Evolutionary conservation across 2,329 filamentous ascomycete species (phyloP).

Genomic region (Sphaerulina populicola): DNA sequence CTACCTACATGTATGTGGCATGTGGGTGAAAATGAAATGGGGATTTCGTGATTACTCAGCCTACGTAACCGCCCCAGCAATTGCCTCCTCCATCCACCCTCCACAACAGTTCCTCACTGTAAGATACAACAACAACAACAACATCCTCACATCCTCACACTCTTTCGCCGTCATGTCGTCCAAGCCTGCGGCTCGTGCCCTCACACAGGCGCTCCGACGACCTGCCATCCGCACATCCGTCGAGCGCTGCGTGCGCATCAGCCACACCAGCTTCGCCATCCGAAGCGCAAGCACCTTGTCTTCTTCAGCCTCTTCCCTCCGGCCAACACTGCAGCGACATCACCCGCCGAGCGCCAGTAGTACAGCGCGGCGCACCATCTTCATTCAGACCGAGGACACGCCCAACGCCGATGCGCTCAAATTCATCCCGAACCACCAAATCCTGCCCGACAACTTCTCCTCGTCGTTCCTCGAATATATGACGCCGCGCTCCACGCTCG

Average conservation of each 20-base stretch:
- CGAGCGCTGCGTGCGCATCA: not conserved
- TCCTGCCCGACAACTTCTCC: conserved; percentile 66
- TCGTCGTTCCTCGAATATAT: conserved; percentile 87
- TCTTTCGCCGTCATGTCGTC: not conserved
- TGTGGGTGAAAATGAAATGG: not conserved
- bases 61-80: not conserved
- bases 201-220: not conserved
- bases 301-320: conserved; percentile 18
- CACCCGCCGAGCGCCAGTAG: conserved; percentile 17
- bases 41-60: conserved; percentile 1
- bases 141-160: not conserved
- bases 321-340: conserved; percentile 22
- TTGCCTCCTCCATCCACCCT: not conserved
- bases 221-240: not conserved
- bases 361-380: conserved; percentile 60
- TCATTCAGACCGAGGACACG: conserved; percentile 93
- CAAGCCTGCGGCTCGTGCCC: not conserved
- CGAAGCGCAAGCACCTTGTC: conserved; percentile 19
- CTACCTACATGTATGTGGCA: too few species aligned
- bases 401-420: conserved; percentile 93
- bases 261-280: not conserved
- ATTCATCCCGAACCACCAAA: conserved; percentile 82
- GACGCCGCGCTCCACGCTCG: conserved; percentile 74
- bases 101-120: too few species aligned
- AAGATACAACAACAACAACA: too few species aligned